Evolutionary conservation across 2,329 filamentous ascomycete genomes (phyloP), one percentile per base, ranked within the genome.

Genomic region (Byssothecium circinans): DNA sequence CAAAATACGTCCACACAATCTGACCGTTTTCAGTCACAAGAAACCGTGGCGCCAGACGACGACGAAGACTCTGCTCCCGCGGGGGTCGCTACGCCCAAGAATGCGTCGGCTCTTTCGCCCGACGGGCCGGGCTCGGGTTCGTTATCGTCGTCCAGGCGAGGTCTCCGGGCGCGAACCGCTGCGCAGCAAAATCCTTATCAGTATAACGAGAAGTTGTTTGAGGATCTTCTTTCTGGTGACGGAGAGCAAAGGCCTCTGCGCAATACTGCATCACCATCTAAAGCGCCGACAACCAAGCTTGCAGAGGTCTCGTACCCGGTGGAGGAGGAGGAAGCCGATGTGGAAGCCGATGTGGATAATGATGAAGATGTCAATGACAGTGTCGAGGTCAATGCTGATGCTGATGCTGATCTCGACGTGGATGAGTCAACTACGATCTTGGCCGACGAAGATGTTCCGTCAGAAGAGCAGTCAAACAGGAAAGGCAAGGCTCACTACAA

Each of bases 161-260:
- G 64, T 12, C 52, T 70, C n/a, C 64, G 67, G 17, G 55, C 56
- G 20, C 58, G 67, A 44, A 67, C 64, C 33, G 63, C 66, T 27
- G 64, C 67, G 15, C 67, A 70, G 41, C 62, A 68, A 43, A 57
- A 65, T 19, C 67, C 67, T 8, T 70, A 70, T 50, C 64, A 57
- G 34, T 63, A 67, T 22, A 57, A 68, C 51, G 64, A 63, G 14
- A 62, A 68, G 38, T 42, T 66, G 3, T 68, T 66, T 32, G 64
- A 69, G 14, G 61, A 61, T 7, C 47, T 45, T 15, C 40, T 48
- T 4, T 46, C 50, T n/a, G 38, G 30, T 8, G 50, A 42, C 10
- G 6, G 23, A 10, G 23, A 25, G 27, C 30, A 27, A 30, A 40
- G 36, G 17, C 19, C 44, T 14, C 44, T 39, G 11, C 25, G 25